A percentile compares a stretch with the other conserved stretches of the same genome.
These are phyloP conservation scores for Ophiostoma pallidulum DNA, from an alignment of 2,329 filamentous ascomycete genomes.

Conservation along the genomic window DNA sequence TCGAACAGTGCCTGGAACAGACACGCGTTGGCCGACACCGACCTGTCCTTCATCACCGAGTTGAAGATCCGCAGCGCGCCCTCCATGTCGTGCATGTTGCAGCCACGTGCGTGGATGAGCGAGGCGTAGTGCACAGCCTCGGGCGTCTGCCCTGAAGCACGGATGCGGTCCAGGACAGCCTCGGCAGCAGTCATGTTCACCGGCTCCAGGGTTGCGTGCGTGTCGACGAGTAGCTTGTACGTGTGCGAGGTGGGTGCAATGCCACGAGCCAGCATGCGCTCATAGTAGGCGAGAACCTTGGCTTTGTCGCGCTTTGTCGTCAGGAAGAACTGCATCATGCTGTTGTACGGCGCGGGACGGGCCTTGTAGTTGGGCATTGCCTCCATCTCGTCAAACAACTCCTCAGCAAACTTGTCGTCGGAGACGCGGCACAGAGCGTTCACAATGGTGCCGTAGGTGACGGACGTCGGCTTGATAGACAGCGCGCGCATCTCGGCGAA, in stretches of 20 bases:
- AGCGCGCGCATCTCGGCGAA: slow-evolving; percentile 94
- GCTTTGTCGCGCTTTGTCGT: slow-evolving; percentile 91
- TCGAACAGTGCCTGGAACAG: slow-evolving; percentile 97
- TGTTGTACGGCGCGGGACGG: slow-evolving; percentile 93
- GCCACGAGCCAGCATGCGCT: slow-evolving; percentile 79
- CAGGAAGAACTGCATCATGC: slow-evolving; percentile 98
- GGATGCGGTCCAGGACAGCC: slow-evolving; percentile 69
- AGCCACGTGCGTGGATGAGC: slow-evolving; percentile 90
- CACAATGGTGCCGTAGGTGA: slow-evolving; percentile 96
- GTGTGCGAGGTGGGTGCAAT: slow-evolving; percentile 93
- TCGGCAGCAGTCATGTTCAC: slow-evolving; percentile 83
- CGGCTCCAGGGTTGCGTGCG: slow-evolving; percentile 87
- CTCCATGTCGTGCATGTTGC: slow-evolving; percentile 82
- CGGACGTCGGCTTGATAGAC: slow-evolving; percentile 88
- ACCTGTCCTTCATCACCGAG: slow-evolving; percentile 57
- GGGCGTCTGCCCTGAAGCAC: slow-evolving; percentile 60
- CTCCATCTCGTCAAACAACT: slow-evolving; percentile 99
- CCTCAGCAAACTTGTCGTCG: slow-evolving; percentile 94
- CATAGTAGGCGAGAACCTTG: slow-evolving; percentile 91
- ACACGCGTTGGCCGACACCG: slow-evolving; percentile 67
- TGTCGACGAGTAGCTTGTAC: slow-evolving; percentile 94
- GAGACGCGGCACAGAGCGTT: slow-evolving; percentile 95
- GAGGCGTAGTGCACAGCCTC: slow-evolving; percentile 95
- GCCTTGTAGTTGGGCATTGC: slow-evolving; percentile 98
- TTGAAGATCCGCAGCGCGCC: slow-evolving; percentile 78